Evolutionary conservation across 768 basidiomycete species (phyloP), one percentile per base, ranked within the genome.

Genomic region (Hypsizygus marmoreus): DNA sequence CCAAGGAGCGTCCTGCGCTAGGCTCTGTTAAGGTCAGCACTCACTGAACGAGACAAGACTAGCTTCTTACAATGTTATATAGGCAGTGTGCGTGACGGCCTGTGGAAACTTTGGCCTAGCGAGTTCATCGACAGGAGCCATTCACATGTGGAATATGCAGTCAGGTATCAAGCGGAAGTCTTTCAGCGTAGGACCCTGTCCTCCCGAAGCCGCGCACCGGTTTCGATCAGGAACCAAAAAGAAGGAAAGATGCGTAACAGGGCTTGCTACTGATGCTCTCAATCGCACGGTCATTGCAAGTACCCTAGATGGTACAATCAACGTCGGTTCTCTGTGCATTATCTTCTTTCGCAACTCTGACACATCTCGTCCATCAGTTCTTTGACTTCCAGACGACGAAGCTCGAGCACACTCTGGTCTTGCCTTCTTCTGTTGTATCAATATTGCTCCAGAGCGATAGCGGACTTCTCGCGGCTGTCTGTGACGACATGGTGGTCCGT

Each of bases 111-210:
- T 97, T 61, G 91, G 89, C 22, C 65, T 98, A 9, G 91, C 82
- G 3, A 84, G 92, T 19, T 87, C 88, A 1, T 89, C 90, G 2
- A 85, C 81, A 0, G 89, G 91, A 2, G 76, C 75, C 19, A 87
- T 98, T 29, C 66, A 82, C 47, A 86, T 95, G 86, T 98, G 92
- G 88, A 99, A 97, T 62, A 83, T 99, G 84, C 95, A 99, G 65
- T 93, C 90, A 3, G 97, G 97, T 1, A 78, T 94, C 47, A 79
- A 80, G 55, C 77, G 95, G 34, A 90, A 88, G 67, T 74, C 77
- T 1, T 97, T 90, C 62, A 70, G 75, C 49, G 59, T 95, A 17
- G 87, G 86, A 0, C 64, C 76, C 16, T 80, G 77, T 57, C 86
- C 87, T 17, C 64, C 75, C 16, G 81, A 80, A 50, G 75, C 76